Evolutionary conservation across 345 rosid genomes (phyloP), one percentile per base, ranked within the genome.

Genomic region (Conringia planisiliqua): DNA sequence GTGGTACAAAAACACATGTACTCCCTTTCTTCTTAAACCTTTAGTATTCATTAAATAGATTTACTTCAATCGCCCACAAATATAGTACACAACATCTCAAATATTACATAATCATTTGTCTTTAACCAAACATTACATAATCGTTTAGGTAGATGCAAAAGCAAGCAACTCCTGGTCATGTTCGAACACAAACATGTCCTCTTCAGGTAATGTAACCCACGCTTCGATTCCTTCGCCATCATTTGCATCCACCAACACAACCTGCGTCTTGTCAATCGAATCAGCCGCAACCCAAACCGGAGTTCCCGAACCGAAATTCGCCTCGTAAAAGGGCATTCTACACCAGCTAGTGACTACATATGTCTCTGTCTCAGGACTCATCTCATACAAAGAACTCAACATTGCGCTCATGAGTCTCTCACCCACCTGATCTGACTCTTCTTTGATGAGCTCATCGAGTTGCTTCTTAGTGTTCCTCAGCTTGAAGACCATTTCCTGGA

Each of bases 381-480:
- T 51, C 30, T 22, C 56, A 22, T 22, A 51, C 27, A 51, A 51
- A 27, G 27, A 10, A 11, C 30, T 51, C 56, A 51, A 22, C 70
- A 66, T 48, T 4, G 13, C 33, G 18, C 70, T 48, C 70, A 66
- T 48, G 12, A 66, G 58, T 22, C 58, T 33, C 32, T 47, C 58
- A 48, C 70, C 70, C 32, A 66, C 58, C 32, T 48, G 32, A 48
- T 48, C 33, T 32, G 57, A 18, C 32, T 48, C 33, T 67, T 67
- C 36, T 52, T 51, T 52, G n/a, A 67, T 67, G 50, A 67, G 7
- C 36, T 67, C 71, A 66, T 67, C 35, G 13, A 51, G 22, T 38
- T 50, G 61, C 17, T 50, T 36, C 11, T 51, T 67, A n/a, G 18
- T 36, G 0, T 51, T 51, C 26, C 71, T 67, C 26, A 46, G 57